Percentiles rank a stretch among this genome's conserved stretches.
phyloP scores from a whole-genome alignment of 1,284 basidiomycete genomes.

The Lignosus rhinocerotis region DNA sequence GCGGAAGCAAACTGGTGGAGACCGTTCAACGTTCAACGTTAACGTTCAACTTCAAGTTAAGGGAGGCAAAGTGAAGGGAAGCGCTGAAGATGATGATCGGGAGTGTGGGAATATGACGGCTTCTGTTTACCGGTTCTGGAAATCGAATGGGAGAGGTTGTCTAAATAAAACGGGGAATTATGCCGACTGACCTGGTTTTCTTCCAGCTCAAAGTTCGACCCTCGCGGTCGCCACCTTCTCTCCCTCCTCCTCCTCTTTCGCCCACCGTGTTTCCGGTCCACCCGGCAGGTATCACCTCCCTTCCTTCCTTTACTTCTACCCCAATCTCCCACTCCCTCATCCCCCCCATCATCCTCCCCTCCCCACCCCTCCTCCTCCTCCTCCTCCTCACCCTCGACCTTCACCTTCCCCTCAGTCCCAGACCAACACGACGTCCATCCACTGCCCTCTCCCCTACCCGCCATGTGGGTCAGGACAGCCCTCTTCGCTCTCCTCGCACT shows the following conservation, averaged over 20 bases:
- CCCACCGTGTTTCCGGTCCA: slow-evolving; percentile 16
- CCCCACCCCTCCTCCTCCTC: slow-evolving; percentile 1
- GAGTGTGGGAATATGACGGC: neutral
- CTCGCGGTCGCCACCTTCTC: slow-evolving; percentile 21
- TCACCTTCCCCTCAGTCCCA: neutral
- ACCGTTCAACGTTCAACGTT: no score
- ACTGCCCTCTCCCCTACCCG: slow-evolving; percentile 16
- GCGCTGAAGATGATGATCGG: neutral
- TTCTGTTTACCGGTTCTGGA: neutral
- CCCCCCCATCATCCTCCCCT: slow-evolving; percentile 14
- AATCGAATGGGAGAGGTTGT: slow-evolving; percentile 18
- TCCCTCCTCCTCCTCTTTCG: slow-evolving; percentile 17
- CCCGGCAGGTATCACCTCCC: slow-evolving; percentile 19
- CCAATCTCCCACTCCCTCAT: no score
- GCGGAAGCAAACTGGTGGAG: no score
- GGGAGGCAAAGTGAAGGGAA: neutral
- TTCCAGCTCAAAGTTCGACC: slow-evolving; percentile 28
- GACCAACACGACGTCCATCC: slow-evolving; percentile 14
- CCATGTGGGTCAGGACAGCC: slow-evolving; percentile 34
- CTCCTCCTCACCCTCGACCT: no score
- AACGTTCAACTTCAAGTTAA: no score
- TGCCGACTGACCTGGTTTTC: slow-evolving; percentile 17
- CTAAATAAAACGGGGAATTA: slow-evolving; percentile 34
- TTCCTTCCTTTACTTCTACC: slow-evolving; percentile 28
- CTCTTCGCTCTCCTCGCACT: slow-evolving; percentile 32